Evolutionary conservation across 2,329 filamentous ascomycete genomes (phyloP).

Genomic region (Alternaria infectoria): DNA sequence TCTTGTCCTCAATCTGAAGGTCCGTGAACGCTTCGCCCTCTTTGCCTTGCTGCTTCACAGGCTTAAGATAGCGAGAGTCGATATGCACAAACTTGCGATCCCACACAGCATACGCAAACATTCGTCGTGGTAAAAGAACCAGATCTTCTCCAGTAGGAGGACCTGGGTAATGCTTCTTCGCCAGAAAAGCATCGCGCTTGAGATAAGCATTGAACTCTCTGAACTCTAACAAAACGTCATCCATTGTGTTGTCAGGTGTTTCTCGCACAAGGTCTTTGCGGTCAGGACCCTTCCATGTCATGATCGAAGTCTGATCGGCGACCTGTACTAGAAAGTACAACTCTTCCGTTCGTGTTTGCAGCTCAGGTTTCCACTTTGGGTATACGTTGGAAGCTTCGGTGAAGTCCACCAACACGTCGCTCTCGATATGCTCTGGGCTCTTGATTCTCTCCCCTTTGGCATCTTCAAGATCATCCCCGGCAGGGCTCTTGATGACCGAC

Average conservation of each 20-base stretch:
- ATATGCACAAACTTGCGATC: neutral
- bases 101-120: neutral
- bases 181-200: neutral
- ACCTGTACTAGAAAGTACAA: accelerated
- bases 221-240: neutral
- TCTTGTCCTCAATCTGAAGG: neutral
- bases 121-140: neutral
- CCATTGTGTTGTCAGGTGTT: neutral
- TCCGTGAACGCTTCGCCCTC: neutral
- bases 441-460: neutral
- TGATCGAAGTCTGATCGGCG: accelerated
- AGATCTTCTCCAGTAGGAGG: neutral
- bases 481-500: neutral
- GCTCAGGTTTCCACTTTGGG: neutral
- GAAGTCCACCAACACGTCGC: neutral
- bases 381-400: neutral
- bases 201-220: neutral
- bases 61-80: neutral
- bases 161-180: neutral
- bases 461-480: neutral
- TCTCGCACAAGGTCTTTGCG: neutral
- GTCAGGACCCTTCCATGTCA: neutral
- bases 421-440: neutral
- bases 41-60: neutral
- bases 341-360: too few relatives aligned